A percentile compares a stretch with the other conserved stretches of the same genome.
Evolutionary conservation across 768 basidiomycete genomes (phyloP).

Genomic region (Boletus insuetus): DNA sequence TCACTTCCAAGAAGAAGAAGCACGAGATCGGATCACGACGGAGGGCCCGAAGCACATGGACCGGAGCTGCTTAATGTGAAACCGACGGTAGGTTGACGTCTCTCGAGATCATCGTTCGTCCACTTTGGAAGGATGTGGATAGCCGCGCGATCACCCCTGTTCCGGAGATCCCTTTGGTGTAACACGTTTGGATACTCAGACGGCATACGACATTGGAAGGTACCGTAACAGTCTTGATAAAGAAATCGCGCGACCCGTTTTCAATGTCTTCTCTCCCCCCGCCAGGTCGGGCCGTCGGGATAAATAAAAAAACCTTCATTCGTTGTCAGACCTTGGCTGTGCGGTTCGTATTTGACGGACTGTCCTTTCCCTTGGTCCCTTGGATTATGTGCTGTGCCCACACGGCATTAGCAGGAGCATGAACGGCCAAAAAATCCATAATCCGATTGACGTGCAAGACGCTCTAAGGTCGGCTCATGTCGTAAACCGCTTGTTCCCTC

Average conservation of each 20-base stretch:
- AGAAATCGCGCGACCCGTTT: conserved; percentile 5
- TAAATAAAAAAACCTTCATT: background rate
- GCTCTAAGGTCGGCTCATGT: background rate
- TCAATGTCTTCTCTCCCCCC: background rate
- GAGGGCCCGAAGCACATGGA: background rate
- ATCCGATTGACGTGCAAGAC: background rate
- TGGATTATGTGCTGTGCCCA: background rate
- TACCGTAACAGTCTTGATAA: conserved; percentile 5
- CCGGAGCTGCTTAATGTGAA: background rate
- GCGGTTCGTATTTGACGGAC: background rate
- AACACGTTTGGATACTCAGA: background rate
- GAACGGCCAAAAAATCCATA: background rate
- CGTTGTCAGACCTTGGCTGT: background rate
- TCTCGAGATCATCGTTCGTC: conserved; percentile 10
- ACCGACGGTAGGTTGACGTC: conserved; percentile 8
- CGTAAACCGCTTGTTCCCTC: background rate
- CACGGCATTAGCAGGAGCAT: background rate
- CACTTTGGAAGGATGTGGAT: conserved; percentile 24
- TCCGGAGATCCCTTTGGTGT: conserved; percentile 2
- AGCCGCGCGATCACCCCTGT: conserved; percentile 15
- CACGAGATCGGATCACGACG: conserved; percentile 7
- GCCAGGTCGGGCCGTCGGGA: background rate
- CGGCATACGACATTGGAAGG: conserved; percentile 8
- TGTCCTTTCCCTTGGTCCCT: background rate
- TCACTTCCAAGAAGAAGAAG: conserved; percentile 6